These are phyloP conservation scores for Candida yuanshanica DNA, from an alignment of 805 yeast species.

Conservation along the genomic window DNA sequence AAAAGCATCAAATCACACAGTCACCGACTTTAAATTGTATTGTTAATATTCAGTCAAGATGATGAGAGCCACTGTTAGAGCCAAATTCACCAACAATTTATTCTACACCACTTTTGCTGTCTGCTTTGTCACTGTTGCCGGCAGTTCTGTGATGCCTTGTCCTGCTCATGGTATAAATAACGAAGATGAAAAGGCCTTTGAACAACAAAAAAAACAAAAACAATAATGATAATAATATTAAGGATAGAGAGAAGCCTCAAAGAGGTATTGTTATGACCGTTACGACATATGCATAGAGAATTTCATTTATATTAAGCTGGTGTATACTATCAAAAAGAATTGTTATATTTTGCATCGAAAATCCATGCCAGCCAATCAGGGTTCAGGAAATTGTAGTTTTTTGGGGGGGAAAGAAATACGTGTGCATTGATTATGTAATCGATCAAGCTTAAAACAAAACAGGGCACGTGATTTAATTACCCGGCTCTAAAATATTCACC, in stretches of 20 bases:
- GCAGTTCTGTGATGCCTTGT: conserved; percentile 37
- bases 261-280: background rate
- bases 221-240: conserved; percentile 5
- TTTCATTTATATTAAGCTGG: background rate
- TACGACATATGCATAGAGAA: background rate
- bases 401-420: background rate
- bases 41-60: no score
- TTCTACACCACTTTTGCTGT: conserved; percentile 57
- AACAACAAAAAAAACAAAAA: conserved; percentile 9
- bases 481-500: background rate
- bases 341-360: background rate
- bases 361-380: conserved; percentile 2
- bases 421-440: no score
- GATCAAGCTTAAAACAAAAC: background rate
- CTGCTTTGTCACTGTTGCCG: conserved; percentile 43
- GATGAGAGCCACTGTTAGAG: conserved; percentile 50
- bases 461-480: background rate
- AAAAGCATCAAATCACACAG: background rate
- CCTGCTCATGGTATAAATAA: conserved; percentile 38
- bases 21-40: no score
- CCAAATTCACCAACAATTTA: conserved; percentile 44
- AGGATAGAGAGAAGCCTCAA: background rate
- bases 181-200: conserved; percentile 30
- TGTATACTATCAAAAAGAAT: background rate
- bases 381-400: conserved; percentile 1